Evolutionary conservation across 768 basidiomycete genomes (phyloP), one percentile per base, ranked within the genome.

Genomic region (Paxillus ammoniavirescens): DNA sequence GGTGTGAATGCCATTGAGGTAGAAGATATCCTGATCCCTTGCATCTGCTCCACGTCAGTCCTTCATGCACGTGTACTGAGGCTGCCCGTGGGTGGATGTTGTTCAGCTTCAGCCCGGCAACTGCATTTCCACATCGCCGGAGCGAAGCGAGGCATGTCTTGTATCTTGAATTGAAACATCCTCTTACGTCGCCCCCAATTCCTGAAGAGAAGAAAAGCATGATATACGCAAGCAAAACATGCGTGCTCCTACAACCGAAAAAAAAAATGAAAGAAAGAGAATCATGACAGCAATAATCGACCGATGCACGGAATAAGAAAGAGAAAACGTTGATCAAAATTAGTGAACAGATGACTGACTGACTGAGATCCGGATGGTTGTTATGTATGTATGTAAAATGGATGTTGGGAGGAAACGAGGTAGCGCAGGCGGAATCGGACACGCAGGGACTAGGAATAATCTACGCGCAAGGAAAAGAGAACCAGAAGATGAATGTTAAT

Each of bases 231-330:
- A 40, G 38, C 17, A 40, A 18, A 40, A 14, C 37, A 38, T 5
- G 12, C n/a, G 17, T 13, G 35, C 35, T 14, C 13, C 35, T 17
- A 9, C 38, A 40, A 40, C n/a, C 1, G 4, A 45, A 33, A 17
- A 46, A 46, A 33, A n/a, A 10, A n/a, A n/a, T n/a, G n/a, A 30
- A 33, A 17, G 6, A 26, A 26, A 26, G 4, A 6, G 0, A 44
- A n/a, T 40, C 5, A 40, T 17, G 38, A 38, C 43, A 42, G 53
- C 58, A 55, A 59, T 62, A 53, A 56, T 50, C 36, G 48, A 40
- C 9, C 10, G 43, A 49, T 46, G 42, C 42, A 33, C 12, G 26
- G 35, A 42, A n/a, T 30, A 26, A 31, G 45, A 26, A 5, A 2
- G 5, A 44, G 4, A 17, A 5, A 4, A 26, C 6, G 26, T 26